Evolutionary conservation across 768 basidiomycete species (phyloP), one percentile per base, ranked within the genome.

Genomic region (Boletus reticuloceps): DNA sequence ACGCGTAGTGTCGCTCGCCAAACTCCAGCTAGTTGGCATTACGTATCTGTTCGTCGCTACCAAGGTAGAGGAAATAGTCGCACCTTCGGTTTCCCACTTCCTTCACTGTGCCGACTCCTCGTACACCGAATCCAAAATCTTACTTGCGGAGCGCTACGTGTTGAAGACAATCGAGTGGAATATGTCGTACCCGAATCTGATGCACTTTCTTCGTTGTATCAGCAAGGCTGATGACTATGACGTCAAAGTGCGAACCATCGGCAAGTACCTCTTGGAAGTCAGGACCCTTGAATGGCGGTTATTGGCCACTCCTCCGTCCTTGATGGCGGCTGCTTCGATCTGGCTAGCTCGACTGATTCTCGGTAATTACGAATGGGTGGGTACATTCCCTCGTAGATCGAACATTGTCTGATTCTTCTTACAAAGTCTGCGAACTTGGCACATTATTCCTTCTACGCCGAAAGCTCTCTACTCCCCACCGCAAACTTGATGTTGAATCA

Each of bases 191-290:
- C 91, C 95, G 29, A 93, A 90, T 59, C 92, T 94, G 3, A 85
- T 98, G 74, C 85, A 90, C 59, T 97, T 88, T 78, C 79, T 97
- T 39, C 78, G 94, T 38, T 80, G 94, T 34, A 86, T 91, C 53
- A 93, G 90, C 75, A 98, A 97, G 74, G 95, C 94, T 3, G 95
- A 98, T 62, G 85, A 87, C 53, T 96, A 93, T 71, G 89, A 95
- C 61, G 80, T 89, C 31, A 83, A 91, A 61, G 86, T 86, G 16
- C 76, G 94, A 53, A 94, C 94, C 4, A 79, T 97, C 19, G 91
- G 86, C 36, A 97, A 98, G 70, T 98, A 93, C 72, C 79, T 97
- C 49, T 75, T 95, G 50, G 95, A 97, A 75, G 89, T 97, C 47
- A 82, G 84, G 13, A 82, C 84, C 47, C 76, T 97, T 19, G 94